Evolutionary conservation across 352 stramenopile species (phyloP).

Genomic region (Poterioochromonas sp.): DNA sequence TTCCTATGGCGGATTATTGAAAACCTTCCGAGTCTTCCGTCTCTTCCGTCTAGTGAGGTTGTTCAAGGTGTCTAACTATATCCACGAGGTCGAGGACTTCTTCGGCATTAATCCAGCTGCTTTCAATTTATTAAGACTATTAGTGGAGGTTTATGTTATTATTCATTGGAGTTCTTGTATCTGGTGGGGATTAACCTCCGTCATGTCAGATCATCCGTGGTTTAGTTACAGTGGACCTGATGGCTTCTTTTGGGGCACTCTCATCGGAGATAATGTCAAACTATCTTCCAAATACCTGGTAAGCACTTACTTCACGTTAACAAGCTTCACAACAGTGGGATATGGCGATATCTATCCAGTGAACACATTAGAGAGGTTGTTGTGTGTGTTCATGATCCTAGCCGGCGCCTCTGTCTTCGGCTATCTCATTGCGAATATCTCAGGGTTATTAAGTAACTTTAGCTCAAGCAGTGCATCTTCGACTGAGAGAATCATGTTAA

Average conservation of each 20-base stretch:
- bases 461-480: neutral
- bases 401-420: conserved; percentile 1
- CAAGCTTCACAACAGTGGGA: neutral
- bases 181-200: neutral
- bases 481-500: neutral
- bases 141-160: conserved; percentile 15
- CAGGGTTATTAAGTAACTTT: neutral
- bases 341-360: conserved; percentile 21
- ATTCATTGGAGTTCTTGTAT: neutral
- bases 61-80: conserved; percentile 22
- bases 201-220: neutral
- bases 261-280: neutral
- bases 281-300: neutral
- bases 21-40: conserved; percentile 29
- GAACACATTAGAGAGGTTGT: neutral
- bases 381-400: neutral
- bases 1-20: conserved; percentile 17
- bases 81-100: neutral
- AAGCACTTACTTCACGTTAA: neutral
- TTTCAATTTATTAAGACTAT: neutral
- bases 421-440: neutral
- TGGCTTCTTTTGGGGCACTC: neutral
- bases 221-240: too few species aligned
- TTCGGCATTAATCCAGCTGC: neutral
- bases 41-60: conserved; percentile 34